These are phyloP conservation scores for Schizonepeta tenuifolia DNA, from an alignment of 257 asterid genomes.

Conservation along the genomic window DNA sequence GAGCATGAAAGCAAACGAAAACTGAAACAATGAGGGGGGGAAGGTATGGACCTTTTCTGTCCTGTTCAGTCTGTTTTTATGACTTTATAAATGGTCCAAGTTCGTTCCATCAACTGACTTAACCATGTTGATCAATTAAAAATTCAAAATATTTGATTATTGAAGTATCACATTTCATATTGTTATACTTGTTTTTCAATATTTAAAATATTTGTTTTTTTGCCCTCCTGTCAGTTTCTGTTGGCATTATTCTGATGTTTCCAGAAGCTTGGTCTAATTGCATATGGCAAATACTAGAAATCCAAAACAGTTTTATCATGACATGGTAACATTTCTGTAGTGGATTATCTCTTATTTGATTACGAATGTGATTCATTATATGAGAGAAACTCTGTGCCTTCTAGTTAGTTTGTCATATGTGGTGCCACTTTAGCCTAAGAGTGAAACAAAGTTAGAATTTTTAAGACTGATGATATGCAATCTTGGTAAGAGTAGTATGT, in stretches of 20 bases:
- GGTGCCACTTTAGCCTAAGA: neutral
- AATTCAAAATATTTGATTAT: slow-evolving; percentile 34
- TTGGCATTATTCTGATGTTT: slow-evolving; percentile 45
- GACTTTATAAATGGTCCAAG: slow-evolving; percentile 50
- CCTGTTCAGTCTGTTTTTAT: slow-evolving; percentile 43
- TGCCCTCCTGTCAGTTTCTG: slow-evolving; percentile 44
- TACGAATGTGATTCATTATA: neutral
- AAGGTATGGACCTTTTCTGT: slow-evolving; percentile 62
- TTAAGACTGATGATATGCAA: slow-evolving; percentile 2
- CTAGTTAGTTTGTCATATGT: slow-evolving; percentile 2
- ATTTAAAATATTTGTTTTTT: neutral
- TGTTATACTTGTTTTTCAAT: neutral
- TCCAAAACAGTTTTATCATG: slow-evolving; percentile 3
- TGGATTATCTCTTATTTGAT: slow-evolving; percentile 11
- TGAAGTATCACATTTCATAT: slow-evolving; percentile 31
- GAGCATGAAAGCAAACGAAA: slow-evolving; percentile 50
- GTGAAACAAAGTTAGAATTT: neutral
- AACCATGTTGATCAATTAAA: slow-evolving; percentile 43
- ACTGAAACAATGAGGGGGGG: slow-evolving; percentile 46
- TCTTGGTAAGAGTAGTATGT: neutral
- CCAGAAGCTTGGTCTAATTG: slow-evolving; percentile 42
- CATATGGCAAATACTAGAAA: slow-evolving; percentile 35
- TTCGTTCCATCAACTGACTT: slow-evolving; percentile 52
- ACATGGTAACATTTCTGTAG: slow-evolving; percentile 8
- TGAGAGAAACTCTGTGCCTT: neutral